Conservation (phyloP, 2,329 filamentous ascomycete genomes). For the Didymella pomorum region DNA sequence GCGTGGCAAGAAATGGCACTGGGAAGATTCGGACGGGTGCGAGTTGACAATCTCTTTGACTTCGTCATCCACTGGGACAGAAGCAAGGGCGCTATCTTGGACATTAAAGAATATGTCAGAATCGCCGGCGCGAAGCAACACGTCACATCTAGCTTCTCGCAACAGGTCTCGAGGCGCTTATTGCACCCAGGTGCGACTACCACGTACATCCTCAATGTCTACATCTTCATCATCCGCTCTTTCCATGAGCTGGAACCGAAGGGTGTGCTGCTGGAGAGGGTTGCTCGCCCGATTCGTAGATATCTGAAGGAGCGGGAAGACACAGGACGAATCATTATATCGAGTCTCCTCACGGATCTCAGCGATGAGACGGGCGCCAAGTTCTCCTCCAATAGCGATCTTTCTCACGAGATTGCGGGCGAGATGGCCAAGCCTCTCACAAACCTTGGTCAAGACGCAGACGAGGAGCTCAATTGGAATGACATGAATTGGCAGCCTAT, state of each 20-base stretch:
- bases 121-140: conserved; percentile 73
- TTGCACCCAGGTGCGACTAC: conserved; percentile 80
- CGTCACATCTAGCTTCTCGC: conserved; percentile 73
- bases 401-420: conserved; percentile 71
- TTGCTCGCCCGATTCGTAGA: conserved; percentile 75
- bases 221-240: conserved; percentile 79
- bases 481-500: conserved; percentile 95
- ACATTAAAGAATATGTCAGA: conserved; percentile 74
- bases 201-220: conserved; percentile 76
- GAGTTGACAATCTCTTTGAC: conserved; percentile 78
- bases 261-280: conserved; percentile 77
- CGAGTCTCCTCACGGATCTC: conserved; percentile 72
- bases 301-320: conserved; percentile 81
- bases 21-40: conserved; percentile 71
- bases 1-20: conserved; percentile 76
- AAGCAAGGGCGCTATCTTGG: conserved; percentile 75
- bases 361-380: conserved; percentile 55
- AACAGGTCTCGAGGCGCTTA: conserved; percentile 70
- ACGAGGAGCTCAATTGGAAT: conserved; percentile 81
- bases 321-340: conserved; percentile 78
- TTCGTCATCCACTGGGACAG: conserved; percentile 79
- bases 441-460: conserved; percentile 59
- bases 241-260: conserved; percentile 79
- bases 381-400: conserved; percentile 67
- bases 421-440: conserved; percentile 69